Base-by-base conservation (phyloP, 2,329 filamentous ascomycete species). In the Rosellinia necatrix region DNA sequence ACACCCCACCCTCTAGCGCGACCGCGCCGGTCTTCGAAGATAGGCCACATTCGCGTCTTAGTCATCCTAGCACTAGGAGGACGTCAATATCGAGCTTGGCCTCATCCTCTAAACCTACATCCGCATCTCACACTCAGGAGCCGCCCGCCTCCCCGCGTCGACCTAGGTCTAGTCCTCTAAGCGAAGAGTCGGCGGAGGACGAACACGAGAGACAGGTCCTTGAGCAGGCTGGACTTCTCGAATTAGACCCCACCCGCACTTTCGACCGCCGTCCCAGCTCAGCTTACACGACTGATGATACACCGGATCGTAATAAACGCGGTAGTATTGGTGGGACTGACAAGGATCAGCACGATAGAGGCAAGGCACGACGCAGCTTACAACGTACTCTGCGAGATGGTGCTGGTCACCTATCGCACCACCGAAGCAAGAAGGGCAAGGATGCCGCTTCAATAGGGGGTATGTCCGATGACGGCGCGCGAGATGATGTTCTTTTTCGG, bases 321-420 rank as follows among this genome's bases (percentile, higher is more conserved):
- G 71, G 62, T 63, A 77, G 62, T 32, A 69, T 60, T 50, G 71
- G 59, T 54, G 77, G 68, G 15, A 64, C 60, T 12, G 66, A 70
- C 7, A 71, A 70, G 34, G 78, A 81, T 27, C 82, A 79, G 48
- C 73, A 78, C 40, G 85, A 88, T 38, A 81, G 79, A 61, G 86
- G 80, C 54, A 91, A 88, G 69, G 86, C 92, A 47, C 87, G 93
- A 21, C 87, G 92, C 59, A 96, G 92, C 70, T 77, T 97, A 12
- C 93, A 97, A 66, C 89, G 92, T 54, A 96, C 92, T 10, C 81
- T 97, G 55, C 85, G 94, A 61, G 93, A 97, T 66, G 83, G 88
- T 75, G 89, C 78, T 66, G 88, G 78, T 56, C 86, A 80, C 74
- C 82, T 80, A 66, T 83, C 80, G 15, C 84, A 83, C 66, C 87